Conservation (phyloP, 768 basidiomycete species). For the Suillus tomentosus region DNA sequence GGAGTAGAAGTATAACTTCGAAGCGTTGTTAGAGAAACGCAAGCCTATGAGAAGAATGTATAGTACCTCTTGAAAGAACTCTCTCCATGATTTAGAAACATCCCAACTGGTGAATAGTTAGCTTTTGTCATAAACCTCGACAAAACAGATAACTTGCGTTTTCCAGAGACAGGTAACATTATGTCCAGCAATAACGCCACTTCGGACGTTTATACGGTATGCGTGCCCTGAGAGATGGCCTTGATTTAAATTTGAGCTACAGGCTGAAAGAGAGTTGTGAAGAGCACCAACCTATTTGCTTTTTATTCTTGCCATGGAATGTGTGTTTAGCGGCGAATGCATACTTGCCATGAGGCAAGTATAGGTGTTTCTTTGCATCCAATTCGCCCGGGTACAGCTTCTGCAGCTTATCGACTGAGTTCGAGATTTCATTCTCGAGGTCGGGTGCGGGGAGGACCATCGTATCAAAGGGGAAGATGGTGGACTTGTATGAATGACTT, state of each 20-base stretch:
- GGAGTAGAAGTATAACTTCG: constrained; percentile 21
- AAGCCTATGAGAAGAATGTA: background rate
- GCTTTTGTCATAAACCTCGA: background rate
- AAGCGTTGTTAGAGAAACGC: background rate
- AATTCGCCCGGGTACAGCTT: constrained; percentile 10
- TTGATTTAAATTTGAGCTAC: background rate
- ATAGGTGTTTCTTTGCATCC: constrained; percentile 13
- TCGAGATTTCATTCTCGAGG: constrained; percentile 1
- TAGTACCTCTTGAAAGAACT: constrained; percentile 17
- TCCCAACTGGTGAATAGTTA: constrained; percentile 9
- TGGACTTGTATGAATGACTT: background rate
- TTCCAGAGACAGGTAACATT: constrained; percentile 19
- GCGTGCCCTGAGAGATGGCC: background rate
- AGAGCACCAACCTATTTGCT: background rate
- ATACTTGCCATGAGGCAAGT: constrained; percentile 16
- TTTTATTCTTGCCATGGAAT: constrained; percentile 4
- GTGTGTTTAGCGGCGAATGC: constrained; percentile 14
- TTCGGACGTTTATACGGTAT: background rate
- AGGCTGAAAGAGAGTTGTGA: background rate
- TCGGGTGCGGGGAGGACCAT: background rate
- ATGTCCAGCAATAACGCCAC: constrained; percentile 13
- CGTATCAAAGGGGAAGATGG: background rate
- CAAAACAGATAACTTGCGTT: constrained; percentile 12
- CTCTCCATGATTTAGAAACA: constrained; percentile 5
- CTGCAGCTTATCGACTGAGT: constrained; percentile 10